A percentile compares a stretch with the other conserved stretches of the same genome.
These are phyloP conservation scores for Pyrenophora teres DNA, from an alignment of 2,329 filamentous ascomycete genomes.

Conservation along the genomic window DNA sequence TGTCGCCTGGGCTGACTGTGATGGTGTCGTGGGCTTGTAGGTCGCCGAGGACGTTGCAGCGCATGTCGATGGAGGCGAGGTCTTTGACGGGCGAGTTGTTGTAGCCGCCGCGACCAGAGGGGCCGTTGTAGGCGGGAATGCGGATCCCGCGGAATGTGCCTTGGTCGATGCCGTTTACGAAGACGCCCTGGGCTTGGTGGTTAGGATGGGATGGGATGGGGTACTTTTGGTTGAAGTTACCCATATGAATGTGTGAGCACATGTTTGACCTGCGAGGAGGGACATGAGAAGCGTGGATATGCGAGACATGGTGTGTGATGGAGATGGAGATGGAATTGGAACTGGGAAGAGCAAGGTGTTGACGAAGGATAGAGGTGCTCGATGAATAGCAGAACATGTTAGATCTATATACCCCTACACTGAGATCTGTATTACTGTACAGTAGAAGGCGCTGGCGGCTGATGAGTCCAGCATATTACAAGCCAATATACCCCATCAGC, in stretches of 20 bases:
- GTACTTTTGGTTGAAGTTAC: constrained; percentile 2
- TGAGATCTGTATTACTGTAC: too few relatives aligned
- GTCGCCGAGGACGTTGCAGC: constrained; percentile 50
- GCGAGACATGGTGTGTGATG: constrained; percentile 15
- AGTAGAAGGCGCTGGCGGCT: neutral
- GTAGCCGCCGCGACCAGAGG: constrained; percentile 43
- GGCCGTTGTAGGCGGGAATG: constrained; percentile 43
- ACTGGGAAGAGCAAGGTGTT: neutral
- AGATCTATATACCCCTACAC: too few relatives aligned
- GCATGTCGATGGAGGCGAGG: constrained; percentile 46
- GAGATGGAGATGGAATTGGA: neutral
- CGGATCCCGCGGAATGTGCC: constrained; percentile 36
- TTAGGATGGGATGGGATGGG: neutral
- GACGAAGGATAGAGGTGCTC: too few relatives aligned
- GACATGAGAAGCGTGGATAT: constrained; percentile 18
- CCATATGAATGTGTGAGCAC: constrained; percentile 40
- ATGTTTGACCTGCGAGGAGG: constrained; percentile 24
- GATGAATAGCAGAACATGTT: too few relatives aligned
- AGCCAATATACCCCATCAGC: constrained; percentile 26
- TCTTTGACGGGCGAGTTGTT: constrained; percentile 50
- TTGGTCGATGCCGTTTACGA: constrained; percentile 40
- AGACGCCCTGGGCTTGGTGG: constrained; percentile 28
- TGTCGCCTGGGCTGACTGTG: constrained; percentile 44
- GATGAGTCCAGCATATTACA: constrained; percentile 14
- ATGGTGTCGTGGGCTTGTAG: constrained; percentile 45